Evolutionary conservation across 768 basidiomycete genomes (phyloP), one percentile per base, ranked within the genome.

Genomic region (Exidia glandulosa): DNA sequence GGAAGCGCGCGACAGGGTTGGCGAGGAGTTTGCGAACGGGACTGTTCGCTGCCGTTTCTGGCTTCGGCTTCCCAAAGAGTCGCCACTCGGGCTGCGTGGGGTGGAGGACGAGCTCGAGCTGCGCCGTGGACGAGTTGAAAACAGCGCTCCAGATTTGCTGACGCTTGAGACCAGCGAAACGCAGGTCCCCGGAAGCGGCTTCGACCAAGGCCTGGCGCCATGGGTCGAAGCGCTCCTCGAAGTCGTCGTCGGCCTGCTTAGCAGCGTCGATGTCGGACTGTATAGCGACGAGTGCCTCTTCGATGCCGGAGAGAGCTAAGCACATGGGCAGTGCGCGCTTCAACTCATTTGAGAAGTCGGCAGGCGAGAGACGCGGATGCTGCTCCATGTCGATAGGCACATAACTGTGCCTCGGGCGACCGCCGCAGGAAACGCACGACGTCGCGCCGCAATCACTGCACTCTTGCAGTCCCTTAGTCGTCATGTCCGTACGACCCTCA

Each of bases 301-400:
- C 68, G 34, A 95, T 69, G 10, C 72, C 73, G 12, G 63, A 61
- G 30, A 76, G 60, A 16, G 78, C 74, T 30, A 97, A 73, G 57
- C 85, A 87, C 94, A 96, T 97, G 0, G 94, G 94, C 16, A 97
- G 79, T 4, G 81, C 76, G 1, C 86, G 80, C 70, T 91, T 94
- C 58, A 95, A 77, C 63, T 81, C 77, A 67, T 81, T 81, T n/a
- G 84, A 81, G 69, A 95, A 96, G 9, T 79, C 75, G 13, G 79
- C 77, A 1, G 94, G 94, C 3, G 79, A 74, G 9, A 89, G 69
- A n/a, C 94, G 85, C 19, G 81, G 76, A 54, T 81, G 69, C 10
- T 72, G 67, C 3, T 67, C 71, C 30, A 80, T 64, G 63, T 87
- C 81, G 57, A 90, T 80, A 0, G 75, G 71, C 23, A 71, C 68